Evolutionary conservation across 2,329 filamentous ascomycete species (phyloP).

Genomic region (Lasiodiplodia gonubiensis): DNA sequence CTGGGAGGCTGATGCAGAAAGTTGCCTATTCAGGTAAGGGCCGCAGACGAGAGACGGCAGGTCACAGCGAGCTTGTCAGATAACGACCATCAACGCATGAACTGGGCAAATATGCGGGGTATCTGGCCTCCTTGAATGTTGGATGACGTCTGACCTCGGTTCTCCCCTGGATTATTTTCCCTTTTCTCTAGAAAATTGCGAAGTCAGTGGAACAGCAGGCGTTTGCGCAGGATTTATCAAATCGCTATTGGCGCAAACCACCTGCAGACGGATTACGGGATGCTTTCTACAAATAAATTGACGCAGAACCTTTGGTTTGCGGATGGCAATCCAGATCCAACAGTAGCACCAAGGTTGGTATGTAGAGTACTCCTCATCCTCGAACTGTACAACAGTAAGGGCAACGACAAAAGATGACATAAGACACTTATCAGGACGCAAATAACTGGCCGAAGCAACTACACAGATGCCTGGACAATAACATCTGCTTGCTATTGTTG

Average conservation of each 20-base stretch:
- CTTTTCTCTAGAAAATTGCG: background rate
- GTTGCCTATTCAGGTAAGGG: background rate
- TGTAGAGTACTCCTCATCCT: background rate
- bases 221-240: background rate
- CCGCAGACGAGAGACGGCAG: background rate
- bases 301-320: background rate
- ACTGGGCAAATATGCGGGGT: background rate
- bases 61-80: conserved; percentile 1
- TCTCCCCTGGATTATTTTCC: background rate
- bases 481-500: too few species aligned
- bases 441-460: background rate
- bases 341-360: background rate
- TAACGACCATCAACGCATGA: background rate
- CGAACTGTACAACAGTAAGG: background rate
- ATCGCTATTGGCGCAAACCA: background rate
- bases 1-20: background rate
- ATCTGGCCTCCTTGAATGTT: background rate
- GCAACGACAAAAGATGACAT: background rate
- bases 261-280: background rate
- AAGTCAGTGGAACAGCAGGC: background rate
- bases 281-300: background rate
- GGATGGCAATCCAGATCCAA: background rate
- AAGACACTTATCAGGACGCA: background rate
- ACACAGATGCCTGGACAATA: background rate
- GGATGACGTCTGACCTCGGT: background rate